Conservation (phyloP, 2,329 filamentous ascomycete genomes). For the Zasmidium citrigriseum region DNA sequence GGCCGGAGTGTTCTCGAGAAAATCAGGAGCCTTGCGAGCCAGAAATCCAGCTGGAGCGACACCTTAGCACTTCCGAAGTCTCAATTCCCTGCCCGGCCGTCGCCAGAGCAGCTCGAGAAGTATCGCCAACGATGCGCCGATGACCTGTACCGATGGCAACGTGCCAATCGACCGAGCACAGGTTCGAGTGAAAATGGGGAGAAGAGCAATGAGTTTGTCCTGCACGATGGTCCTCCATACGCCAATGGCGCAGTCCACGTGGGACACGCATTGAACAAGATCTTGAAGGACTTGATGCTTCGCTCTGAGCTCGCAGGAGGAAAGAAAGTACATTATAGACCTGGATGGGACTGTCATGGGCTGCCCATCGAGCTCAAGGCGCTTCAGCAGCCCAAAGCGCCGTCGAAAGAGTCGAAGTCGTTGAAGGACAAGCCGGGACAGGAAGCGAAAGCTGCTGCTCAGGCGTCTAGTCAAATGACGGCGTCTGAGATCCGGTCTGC, state of each 20-base stretch:
- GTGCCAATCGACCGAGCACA: conserved; percentile 32
- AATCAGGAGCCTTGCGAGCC: conserved; percentile 12
- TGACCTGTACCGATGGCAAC: conserved; percentile 88
- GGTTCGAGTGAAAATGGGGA: conserved; percentile 34
- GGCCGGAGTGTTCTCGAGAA: conserved; percentile 8
- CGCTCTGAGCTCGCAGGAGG: conserved; percentile 79
- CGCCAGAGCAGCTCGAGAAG: conserved; percentile 45
- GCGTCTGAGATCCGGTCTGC: conserved; percentile 62
- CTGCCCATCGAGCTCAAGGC: conserved; percentile 97
- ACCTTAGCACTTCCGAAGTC: conserved; percentile 52
- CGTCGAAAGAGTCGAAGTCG: conserved; percentile 32
- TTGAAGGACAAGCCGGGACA: conserved; percentile 37
- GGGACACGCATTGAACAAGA: conserved; percentile 94
- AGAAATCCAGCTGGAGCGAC: conserved; percentile 29
- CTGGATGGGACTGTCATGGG: conserved; percentile 98
- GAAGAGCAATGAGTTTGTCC: conserved; percentile 64
- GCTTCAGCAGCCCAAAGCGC: conserved; percentile 57
- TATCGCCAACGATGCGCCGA: conserved; percentile 80
- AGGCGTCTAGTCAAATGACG: conserved; percentile 36
- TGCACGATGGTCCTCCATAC: conserved; percentile 96
- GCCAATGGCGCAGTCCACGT: conserved; percentile 91
- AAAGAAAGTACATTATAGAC: conserved; percentile 75
- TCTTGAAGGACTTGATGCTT: conserved; percentile 91
- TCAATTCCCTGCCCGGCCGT: conserved; percentile 50
- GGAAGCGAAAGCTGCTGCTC: conserved; percentile 34